These are phyloP conservation scores for Gloeostereum incarnatum DNA, from an alignment of 768 basidiomycete genomes.

Conservation along the genomic window DNA sequence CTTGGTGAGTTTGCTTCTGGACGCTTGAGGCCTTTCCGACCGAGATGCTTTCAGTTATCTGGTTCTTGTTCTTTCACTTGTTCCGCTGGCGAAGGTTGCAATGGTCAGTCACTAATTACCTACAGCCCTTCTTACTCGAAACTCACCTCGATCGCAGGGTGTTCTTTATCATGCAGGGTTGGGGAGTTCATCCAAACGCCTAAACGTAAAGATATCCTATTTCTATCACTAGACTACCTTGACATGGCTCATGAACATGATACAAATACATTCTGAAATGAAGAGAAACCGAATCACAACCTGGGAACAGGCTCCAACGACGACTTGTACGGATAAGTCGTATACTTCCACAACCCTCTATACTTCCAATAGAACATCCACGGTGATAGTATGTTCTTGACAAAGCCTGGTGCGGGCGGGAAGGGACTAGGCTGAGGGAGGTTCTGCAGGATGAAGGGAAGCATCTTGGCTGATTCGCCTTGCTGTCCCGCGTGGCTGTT, in stretches of 20 bases:
- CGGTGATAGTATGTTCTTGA: constrained; percentile 7
- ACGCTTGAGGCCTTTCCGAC: neutral
- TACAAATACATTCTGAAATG: too few species aligned
- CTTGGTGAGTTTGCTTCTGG: constrained; percentile 26
- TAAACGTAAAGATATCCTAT: too few species aligned
- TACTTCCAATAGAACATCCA: constrained; percentile 10
- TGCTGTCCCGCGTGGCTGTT: constrained; percentile 2
- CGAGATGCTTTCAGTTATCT: constrained; percentile 23
- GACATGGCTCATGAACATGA: too few species aligned
- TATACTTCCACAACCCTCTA: constrained; percentile 7
- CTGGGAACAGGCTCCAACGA: too few species aligned
- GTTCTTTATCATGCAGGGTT: constrained; percentile 39
- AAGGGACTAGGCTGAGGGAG: constrained; percentile 7
- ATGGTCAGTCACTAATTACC: too few species aligned
- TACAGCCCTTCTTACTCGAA: neutral
- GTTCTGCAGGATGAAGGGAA: constrained; percentile 9
- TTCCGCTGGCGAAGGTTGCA: constrained; percentile 31
- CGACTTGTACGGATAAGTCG: too few species aligned
- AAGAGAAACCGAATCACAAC: too few species aligned
- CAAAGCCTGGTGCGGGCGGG: constrained; percentile 9
- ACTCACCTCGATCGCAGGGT: constrained; percentile 16
- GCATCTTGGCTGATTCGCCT: constrained; percentile 3
- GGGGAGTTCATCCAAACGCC: constrained; percentile 29
- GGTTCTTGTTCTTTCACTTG: constrained; percentile 35
- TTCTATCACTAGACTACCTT: too few species aligned